Percentiles rank a stretch among this genome's conserved stretches.
phyloP scores from a whole-genome alignment of 345 rosid species.

The Geranium rotundifolium region DNA sequence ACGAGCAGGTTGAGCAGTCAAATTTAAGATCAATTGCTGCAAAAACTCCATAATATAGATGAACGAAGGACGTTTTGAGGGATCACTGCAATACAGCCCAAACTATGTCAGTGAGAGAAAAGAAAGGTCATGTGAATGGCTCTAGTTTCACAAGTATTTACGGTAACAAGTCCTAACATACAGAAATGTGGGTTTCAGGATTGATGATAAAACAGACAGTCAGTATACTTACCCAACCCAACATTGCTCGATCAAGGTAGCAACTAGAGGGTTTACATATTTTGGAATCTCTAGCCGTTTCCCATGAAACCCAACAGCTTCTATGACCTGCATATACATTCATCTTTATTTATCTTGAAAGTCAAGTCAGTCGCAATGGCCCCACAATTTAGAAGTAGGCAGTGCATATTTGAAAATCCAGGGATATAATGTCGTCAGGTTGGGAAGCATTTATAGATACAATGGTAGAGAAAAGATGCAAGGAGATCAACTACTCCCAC shows the following conservation, averaged over 20 bases:
- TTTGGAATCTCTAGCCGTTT: conserved; percentile 89
- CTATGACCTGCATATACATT: conserved; percentile 60
- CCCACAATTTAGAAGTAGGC: no score
- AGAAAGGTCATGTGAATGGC: neutral
- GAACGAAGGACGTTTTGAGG: conserved; percentile 97
- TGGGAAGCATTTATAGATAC: no score
- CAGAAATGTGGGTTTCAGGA: neutral
- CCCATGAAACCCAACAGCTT: conserved; percentile 92
- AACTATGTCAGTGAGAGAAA: neutral
- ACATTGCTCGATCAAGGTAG: conserved; percentile 77
- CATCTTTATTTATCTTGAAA: neutral
- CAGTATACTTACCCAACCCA: conserved; percentile 60
- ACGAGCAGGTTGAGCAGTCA: conserved; percentile 44
- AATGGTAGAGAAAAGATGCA: no score
- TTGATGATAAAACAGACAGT: neutral
- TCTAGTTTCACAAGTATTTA: neutral
- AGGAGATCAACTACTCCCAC: no score
- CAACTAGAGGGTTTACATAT: conserved; percentile 70
- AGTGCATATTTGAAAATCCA: no score
- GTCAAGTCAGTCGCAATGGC: neutral
- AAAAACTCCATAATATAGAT: conserved; percentile 67
- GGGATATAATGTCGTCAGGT: no score
- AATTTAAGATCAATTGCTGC: conserved; percentile 55
- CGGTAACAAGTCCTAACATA: no score
- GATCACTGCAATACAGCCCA: conserved; percentile 43